These are phyloP conservation scores for Amaranthus hypochondriacus DNA, from an alignment of 148 eudicot genomes.

Conservation along the genomic window DNA sequence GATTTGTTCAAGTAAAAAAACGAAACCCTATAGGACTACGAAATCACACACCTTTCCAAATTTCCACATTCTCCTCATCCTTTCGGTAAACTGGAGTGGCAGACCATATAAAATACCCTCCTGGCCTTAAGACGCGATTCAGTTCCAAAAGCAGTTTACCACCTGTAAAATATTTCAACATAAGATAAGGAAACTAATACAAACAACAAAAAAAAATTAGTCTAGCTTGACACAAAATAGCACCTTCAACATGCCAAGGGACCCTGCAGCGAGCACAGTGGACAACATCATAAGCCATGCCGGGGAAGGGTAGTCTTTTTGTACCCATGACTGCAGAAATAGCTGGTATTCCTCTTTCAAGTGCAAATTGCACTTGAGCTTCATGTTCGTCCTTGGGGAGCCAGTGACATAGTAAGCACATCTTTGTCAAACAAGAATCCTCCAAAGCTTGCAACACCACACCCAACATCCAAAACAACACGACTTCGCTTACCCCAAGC, in stretches of 20 bases:
- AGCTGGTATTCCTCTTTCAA: slow-evolving; percentile 77
- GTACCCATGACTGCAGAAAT: slow-evolving; percentile 77
- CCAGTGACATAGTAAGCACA: slow-evolving; percentile 66
- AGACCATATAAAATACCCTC: slow-evolving; percentile 79
- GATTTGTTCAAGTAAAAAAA: background rate
- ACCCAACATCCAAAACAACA: slow-evolving; percentile 67
- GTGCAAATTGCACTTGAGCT: slow-evolving; percentile 81
- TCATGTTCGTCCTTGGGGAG: slow-evolving; percentile 87
- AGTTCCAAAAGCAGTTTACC: slow-evolving; percentile 75
- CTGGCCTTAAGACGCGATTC: slow-evolving; percentile 69
- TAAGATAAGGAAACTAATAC: background rate
- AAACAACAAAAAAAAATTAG: background rate
- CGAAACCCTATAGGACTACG: background rate
- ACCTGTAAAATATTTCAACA: slow-evolving; percentile 29
- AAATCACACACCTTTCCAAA: slow-evolving; percentile 50
- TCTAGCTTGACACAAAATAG: background rate
- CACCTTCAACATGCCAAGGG: slow-evolving; percentile 80
- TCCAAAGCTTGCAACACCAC: slow-evolving; percentile 86
- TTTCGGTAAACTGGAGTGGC: slow-evolving; percentile 77
- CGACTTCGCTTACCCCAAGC: slow-evolving; percentile 61
- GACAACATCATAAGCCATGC: slow-evolving; percentile 61
- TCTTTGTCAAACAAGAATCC: slow-evolving; percentile 71
- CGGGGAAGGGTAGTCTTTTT: slow-evolving; percentile 54
- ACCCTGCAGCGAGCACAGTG: slow-evolving; percentile 84
- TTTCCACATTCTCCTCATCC: slow-evolving; percentile 42